Conservation (phyloP, 73 alveolate species). For the Paramecium pentaurelia region DNA sequence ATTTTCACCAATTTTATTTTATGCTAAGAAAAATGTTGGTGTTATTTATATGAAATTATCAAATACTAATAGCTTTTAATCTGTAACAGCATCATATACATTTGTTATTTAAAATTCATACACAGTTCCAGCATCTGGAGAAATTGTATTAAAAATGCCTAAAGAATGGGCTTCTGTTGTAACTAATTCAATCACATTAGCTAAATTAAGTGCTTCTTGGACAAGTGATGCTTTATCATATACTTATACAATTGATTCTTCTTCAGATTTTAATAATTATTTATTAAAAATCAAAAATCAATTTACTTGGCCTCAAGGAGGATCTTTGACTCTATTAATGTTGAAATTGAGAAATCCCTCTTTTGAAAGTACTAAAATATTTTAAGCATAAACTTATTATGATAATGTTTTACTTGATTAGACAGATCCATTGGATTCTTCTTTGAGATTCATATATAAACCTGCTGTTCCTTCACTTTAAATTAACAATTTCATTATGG, state of each 20-base stretch:
- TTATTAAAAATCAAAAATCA: not conserved
- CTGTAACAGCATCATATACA: conserved; percentile 24
- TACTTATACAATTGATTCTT: not conserved
- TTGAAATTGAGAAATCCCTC: not conserved
- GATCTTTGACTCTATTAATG: not conserved
- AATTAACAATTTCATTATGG: not conserved
- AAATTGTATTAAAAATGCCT: not conserved
- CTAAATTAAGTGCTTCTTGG: conserved; percentile 10
- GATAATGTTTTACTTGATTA: conserved; percentile 38
- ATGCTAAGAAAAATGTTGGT: not conserved
- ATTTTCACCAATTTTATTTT: conserved; percentile 1
- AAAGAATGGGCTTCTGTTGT: conserved; percentile 35
- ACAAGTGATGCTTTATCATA: conserved; percentile 10
- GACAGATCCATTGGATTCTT: conserved; percentile 46
- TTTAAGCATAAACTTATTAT: conserved; percentile 47
- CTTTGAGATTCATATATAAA: conserved; percentile 14
- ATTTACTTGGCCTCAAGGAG: conserved; percentile 23
- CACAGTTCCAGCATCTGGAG: not conserved
- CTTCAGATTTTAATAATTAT: not conserved
- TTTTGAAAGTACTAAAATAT: conserved; percentile 1
- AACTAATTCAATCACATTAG: not conserved
- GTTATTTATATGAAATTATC: conserved; percentile 16
- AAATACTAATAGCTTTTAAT: not conserved
- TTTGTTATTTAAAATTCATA: not conserved
- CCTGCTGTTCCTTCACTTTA: conserved; percentile 23